Evolutionary conservation across 257 asterid species (phyloP).

Genomic region (Leptodermis oblonga): DNA sequence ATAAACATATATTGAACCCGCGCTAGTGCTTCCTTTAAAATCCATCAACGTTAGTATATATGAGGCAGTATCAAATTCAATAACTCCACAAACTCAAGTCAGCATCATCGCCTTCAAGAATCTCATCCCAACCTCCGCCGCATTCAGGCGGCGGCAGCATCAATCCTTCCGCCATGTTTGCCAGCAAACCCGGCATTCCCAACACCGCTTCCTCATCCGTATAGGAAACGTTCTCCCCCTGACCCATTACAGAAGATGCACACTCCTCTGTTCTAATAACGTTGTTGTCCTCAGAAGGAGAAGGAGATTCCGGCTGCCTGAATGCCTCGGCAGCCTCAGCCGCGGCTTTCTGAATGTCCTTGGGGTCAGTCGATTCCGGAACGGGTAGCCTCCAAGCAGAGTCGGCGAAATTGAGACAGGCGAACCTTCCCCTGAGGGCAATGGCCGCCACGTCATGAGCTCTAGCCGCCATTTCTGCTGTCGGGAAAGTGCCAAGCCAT

Average conservation of each 20-base stretch:
- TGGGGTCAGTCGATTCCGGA: conserved; percentile 44
- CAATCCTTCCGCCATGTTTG: conserved; percentile 51
- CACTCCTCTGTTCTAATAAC: conserved; percentile 3
- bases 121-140: conserved; percentile 13
- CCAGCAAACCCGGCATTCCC: conserved; percentile 41
- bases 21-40: too few species aligned
- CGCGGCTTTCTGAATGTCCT: conserved; percentile 61
- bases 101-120: conserved; percentile 7
- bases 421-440: conserved; percentile 52
- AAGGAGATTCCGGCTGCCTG: too few species aligned
- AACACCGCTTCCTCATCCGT: conserved; percentile 48
- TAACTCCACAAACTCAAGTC: conserved; percentile 53
- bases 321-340: conserved; percentile 56
- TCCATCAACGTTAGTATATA: too few species aligned
- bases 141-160: conserved; percentile 54
- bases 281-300: too few species aligned
- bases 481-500: conserved; percentile 71
- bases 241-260: not conserved
- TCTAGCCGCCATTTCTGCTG: conserved; percentile 67
- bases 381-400: conserved; percentile 53
- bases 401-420: conserved; percentile 66
- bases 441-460: conserved; percentile 80
- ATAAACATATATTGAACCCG: too few species aligned
- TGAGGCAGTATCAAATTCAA: too few species aligned
- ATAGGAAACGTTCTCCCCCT: conserved; percentile 11